Base-by-base conservation (phyloP, 2,329 filamentous ascomycete genomes). In the Colletotrichum gloeosporioides region DNA sequence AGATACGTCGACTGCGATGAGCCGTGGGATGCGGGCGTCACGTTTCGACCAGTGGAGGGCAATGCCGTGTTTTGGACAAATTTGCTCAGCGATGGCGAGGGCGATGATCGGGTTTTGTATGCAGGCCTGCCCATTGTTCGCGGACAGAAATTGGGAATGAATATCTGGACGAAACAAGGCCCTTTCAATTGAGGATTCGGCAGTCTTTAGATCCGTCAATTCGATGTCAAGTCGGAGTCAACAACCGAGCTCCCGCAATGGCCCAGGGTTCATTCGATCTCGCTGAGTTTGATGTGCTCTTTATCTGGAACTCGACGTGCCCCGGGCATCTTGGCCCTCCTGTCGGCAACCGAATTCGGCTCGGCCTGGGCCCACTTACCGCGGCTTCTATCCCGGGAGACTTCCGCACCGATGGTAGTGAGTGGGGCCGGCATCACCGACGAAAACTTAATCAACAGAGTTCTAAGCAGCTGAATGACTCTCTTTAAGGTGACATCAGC, bases 41-140 rank as follows among this genome's bases (percentile, higher is more conserved):
- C 85, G 2, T 86, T 87, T 64, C 81, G 83, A 7, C 85, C 85
- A 1, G 74, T 84, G 4, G 81, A 82, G 36, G 77, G 86, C 6
- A 86, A 86, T 61, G 85, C 85, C 3, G 82, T 87, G 10, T 87
- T 84, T 75, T 87, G 85, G 85, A 82, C 83, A 71, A 86, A 87
- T 67, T 71, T 87, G 73, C 79, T 81, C 22, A 79, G 81, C 7
- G 82, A 83, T 15, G 82, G 84, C 4, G 44, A 77, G 1, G 85
- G 86, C 0, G 84, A 87, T 67, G 80, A 83, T 76, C 79, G 83
- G n/a, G 86, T 83, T 13, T 74, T 86, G 55, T 85, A 87, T 72
- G 85, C 84, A 18, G 85, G 85, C 6, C 67, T 87, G 73, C 85
- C 85, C 3, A 82, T 87, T n/a, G 84, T 82, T 4, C 83, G 80